Percentiles rank a stretch among this genome's conserved stretches.
phyloP scores from a whole-genome alignment of 2,329 filamentous ascomycete genomes.

The Trichoderma sp. region DNA sequence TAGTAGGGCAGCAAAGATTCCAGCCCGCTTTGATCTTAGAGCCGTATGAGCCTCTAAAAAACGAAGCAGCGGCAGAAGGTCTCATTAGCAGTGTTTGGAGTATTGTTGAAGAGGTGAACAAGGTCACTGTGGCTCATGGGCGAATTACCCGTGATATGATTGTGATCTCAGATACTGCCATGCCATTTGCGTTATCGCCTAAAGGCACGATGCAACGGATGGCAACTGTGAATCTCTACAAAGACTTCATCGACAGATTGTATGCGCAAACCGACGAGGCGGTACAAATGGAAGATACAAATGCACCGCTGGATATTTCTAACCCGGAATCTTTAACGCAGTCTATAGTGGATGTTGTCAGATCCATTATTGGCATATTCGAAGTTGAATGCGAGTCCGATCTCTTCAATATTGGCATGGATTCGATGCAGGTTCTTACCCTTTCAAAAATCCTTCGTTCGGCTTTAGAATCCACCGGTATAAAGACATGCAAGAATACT shows the following conservation, averaged over 20 bases:
- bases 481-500: conserved; percentile 10
- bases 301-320: conserved; percentile 22
- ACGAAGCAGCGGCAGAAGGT: conserved; percentile 21
- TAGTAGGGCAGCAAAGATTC: conserved; percentile 45
- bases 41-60: conserved; percentile 32
- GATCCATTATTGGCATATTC: conserved; percentile 19
- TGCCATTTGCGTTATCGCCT: conserved; percentile 42
- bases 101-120: conserved; percentile 41
- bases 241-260: conserved; percentile 41
- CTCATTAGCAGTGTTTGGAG: conserved; percentile 46
- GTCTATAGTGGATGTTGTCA: conserved; percentile 26
- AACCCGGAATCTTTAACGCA: conserved; percentile 25
- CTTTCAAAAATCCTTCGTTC: conserved; percentile 23
- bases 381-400: conserved; percentile 30
- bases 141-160: conserved; percentile 42
- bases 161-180: conserved; percentile 36
- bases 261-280: conserved; percentile 32
- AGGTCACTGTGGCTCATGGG: conserved; percentile 44
- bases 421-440: conserved; percentile 40
- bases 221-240: conserved; percentile 39
- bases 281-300: conserved; percentile 27
- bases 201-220: conserved; percentile 48
- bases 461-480: conserved; percentile 23
- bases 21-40: conserved; percentile 49
- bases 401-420: conserved; percentile 39